Percentiles rank a stretch among this genome's conserved stretches.
These are phyloP conservation scores for Fusarium sp. DNA, from an alignment of 2,329 filamentous ascomycete genomes.

Conservation along the genomic window DNA sequence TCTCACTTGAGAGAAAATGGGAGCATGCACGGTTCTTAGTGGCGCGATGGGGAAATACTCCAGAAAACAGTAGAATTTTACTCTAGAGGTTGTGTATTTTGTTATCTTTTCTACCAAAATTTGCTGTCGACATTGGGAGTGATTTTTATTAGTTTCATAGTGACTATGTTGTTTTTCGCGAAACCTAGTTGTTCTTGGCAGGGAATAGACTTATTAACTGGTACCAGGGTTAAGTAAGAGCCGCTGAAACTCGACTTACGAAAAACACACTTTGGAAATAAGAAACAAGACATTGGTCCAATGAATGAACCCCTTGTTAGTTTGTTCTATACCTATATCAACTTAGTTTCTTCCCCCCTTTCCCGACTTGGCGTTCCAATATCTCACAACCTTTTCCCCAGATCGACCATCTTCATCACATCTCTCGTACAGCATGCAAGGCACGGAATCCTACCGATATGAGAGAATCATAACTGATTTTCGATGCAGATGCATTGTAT, in stretches of 20 bases:
- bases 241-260: background rate
- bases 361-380: background rate
- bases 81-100: background rate
- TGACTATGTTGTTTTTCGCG: background rate
- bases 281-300: background rate
- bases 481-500: background rate
- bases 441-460: background rate
- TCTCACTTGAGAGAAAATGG: slow-evolving; percentile 27
- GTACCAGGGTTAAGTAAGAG: background rate
- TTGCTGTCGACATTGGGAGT: background rate
- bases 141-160: background rate
- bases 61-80: background rate
- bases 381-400: background rate
- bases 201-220: background rate
- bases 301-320: background rate
- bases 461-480: slow-evolving; percentile 19
- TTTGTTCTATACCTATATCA: background rate
- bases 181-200: background rate
- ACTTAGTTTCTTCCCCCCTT: background rate
- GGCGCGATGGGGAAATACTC: slow-evolving; percentile 11
- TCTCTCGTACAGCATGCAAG: background rate
- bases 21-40: slow-evolving; percentile 1
- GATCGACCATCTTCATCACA: background rate
- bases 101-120: slow-evolving; percentile 8
- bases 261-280: background rate